Base-by-base conservation (phyloP, 805 yeast species). In the Brettanomyces nanus region DNA sequence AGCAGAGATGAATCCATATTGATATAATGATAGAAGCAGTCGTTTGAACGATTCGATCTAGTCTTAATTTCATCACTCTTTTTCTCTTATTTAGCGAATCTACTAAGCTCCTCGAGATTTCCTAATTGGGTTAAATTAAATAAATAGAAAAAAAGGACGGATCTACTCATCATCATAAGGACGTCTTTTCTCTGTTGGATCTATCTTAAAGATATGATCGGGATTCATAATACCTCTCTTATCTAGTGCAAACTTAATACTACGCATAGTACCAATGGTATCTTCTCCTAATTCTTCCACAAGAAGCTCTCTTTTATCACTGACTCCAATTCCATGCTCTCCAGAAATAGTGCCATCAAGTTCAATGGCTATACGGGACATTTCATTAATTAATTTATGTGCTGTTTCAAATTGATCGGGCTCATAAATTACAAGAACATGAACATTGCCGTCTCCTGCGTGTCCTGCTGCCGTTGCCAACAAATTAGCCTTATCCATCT, bases 301-400 rank as follows among this genome's bases (percentile, higher is more conserved):
- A 25, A 85, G 56, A 41, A 67, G 76, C 21, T 70, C 71, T 45
- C 89, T 61, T 52, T 85, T 85, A 33, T 54, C 59, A 27, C 90
- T 89, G 31, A 79, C 69, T 6, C 95, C 95, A 28, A 85, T 74
- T 11, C 95, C 95, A 53, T 85, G 95, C 52, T 85, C 95, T 26
- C 95, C 95, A 4, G 87, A 80, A 46, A 86, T 78, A 2, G 95
- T 85, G 2, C 95, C 94, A 37, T 84, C 94, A 28, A 77, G 70
- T 1, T 62, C 69, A 14, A 85, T 60, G 0, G 90, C 94, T 29
- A 78, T 55, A 31, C 67, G 52, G 34, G 81, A 82, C 81, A 85
- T 77, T 36, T 72, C 64, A 20, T 69, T 67, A 11, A 80, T 78
- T 10, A 80, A 49, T 10, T 53, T 49, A 41, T 71, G 69, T 3